phyloP scores from a whole-genome alignment of 192 early-diverging fungal genomes.

The Haplosporangium gracile region DNA sequence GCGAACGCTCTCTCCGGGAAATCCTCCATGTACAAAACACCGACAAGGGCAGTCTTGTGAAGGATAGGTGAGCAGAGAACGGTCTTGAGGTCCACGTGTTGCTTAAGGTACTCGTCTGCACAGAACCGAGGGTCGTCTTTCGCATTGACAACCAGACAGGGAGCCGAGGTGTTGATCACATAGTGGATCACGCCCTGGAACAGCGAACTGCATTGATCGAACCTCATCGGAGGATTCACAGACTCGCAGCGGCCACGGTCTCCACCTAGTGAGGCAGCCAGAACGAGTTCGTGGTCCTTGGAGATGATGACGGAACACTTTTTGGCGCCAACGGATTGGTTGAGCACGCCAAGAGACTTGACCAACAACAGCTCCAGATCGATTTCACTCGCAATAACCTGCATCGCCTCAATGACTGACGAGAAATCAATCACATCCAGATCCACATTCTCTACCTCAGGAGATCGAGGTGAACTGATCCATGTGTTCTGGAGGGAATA shows the following conservation, averaged over 20 bases:
- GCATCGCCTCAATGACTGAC: slow-evolving; percentile 54
- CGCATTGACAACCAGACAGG: slow-evolving; percentile 38
- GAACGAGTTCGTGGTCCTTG: slow-evolving; percentile 44
- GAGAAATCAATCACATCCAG: slow-evolving; percentile 53
- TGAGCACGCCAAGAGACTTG: slow-evolving; percentile 42
- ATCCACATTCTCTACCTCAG: slow-evolving; percentile 37
- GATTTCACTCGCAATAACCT: slow-evolving; percentile 53
- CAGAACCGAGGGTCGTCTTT: slow-evolving; percentile 55
- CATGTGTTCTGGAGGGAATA: slow-evolving; percentile 42
- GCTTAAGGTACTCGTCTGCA: slow-evolving; percentile 45
- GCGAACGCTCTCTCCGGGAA: slow-evolving; percentile 61
- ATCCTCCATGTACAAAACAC: slow-evolving; percentile 62
- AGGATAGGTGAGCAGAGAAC: slow-evolving; percentile 63
- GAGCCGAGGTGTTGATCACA: slow-evolving; percentile 34
- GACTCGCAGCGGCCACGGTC: slow-evolving; percentile 41
- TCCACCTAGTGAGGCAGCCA: slow-evolving; percentile 29
- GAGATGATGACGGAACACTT: slow-evolving; percentile 44
- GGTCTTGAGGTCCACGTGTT: slow-evolving; percentile 52
- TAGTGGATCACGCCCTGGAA: slow-evolving; percentile 55
- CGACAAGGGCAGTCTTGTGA: slow-evolving; percentile 59
- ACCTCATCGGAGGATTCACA: slow-evolving; percentile 42
- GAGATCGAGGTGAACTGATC: slow-evolving; percentile 33
- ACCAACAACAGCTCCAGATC: slow-evolving; percentile 41
- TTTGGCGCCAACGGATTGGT: slow-evolving; percentile 41
- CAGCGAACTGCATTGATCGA: slow-evolving; percentile 24